Conservation (phyloP, 2,329 filamentous ascomycete genomes). For the Metarhizium rileyi region DNA sequence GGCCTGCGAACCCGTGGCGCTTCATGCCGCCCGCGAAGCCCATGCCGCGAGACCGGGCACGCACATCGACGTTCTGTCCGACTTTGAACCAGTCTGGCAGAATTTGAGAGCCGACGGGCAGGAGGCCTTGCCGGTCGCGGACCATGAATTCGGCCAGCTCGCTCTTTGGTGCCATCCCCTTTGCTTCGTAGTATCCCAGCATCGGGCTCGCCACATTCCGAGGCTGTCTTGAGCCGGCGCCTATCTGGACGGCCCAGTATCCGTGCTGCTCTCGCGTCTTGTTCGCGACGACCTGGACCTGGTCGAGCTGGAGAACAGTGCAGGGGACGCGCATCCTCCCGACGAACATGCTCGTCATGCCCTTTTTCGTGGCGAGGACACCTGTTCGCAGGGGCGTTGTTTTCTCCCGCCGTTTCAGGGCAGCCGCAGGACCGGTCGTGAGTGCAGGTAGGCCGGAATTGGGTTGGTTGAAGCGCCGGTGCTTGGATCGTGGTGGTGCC, state of each 20-base stretch:
- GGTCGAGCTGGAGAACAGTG: slow-evolving; percentile 88
- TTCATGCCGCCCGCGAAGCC: slow-evolving; percentile 99
- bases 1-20: slow-evolving; percentile 79
- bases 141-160: slow-evolving; percentile 84
- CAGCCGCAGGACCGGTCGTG: slow-evolving; percentile 49
- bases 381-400: slow-evolving; percentile 64
- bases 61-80: slow-evolving; percentile 84
- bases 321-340: slow-evolving; percentile 69
- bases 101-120: slow-evolving; percentile 66
- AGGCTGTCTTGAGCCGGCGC: slow-evolving; percentile 62
- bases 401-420: slow-evolving; percentile 46
- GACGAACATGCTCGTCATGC: slow-evolving; percentile 89
- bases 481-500: slow-evolving; percentile 39
- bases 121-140: slow-evolving; percentile 58
- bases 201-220: slow-evolving; percentile 71
- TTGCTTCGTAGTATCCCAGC: slow-evolving; percentile 79
- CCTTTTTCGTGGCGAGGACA: slow-evolving; percentile 80
- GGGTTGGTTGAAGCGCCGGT: slow-evolving; percentile 51
- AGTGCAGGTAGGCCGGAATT: slow-evolving; percentile 45
- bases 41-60: slow-evolving; percentile 71
- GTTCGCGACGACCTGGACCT: slow-evolving; percentile 79
- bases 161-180: slow-evolving; percentile 74
- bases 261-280: slow-evolving; percentile 76
- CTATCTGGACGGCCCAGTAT: slow-evolving; percentile 91
- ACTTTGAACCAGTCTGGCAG: slow-evolving; percentile 83